These are phyloP conservation scores for Myriosclerotinia curreyana DNA, from an alignment of 2,329 filamentous ascomycete genomes.

Conservation along the genomic window DNA sequence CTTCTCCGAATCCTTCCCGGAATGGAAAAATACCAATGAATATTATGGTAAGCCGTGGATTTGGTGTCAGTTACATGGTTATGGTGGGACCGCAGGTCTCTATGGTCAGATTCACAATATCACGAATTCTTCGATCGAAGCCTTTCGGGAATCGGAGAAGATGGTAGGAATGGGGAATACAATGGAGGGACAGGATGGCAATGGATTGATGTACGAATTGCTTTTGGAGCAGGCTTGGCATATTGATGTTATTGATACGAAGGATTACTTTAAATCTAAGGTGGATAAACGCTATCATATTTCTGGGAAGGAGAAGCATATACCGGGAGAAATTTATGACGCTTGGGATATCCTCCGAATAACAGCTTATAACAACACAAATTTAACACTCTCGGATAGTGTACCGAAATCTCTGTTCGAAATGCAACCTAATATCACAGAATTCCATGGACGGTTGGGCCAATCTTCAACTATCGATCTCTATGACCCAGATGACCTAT, in stretches of 20 bases:
- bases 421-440: not conserved
- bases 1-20: slow-evolving; percentile 48
- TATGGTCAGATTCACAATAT: slow-evolving; percentile 51
- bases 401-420: not conserved
- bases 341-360: slow-evolving; percentile 48
- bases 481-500: not conserved
- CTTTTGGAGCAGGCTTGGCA: slow-evolving; percentile 53
- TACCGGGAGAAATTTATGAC: slow-evolving; percentile 41
- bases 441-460: not conserved
- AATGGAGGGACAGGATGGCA: slow-evolving; percentile 51
- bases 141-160: slow-evolving; percentile 43
- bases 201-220: slow-evolving; percentile 52
- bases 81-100: slow-evolving; percentile 49
- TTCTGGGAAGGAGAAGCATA: slow-evolving; percentile 23
- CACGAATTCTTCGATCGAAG: slow-evolving; percentile 47
- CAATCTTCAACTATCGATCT: not conserved
- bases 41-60: slow-evolving; percentile 54
- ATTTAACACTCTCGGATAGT: not conserved
- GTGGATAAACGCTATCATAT: slow-evolving; percentile 43
- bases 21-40: slow-evolving; percentile 50
- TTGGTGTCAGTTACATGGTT: slow-evolving; percentile 53
- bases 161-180: slow-evolving; percentile 50
- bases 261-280: slow-evolving; percentile 48
- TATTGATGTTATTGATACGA: slow-evolving; percentile 44
- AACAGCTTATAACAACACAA: slow-evolving; percentile 7